Base-by-base conservation (phyloP, 495 filamentous ascomycete species). In the Aspergillus wentii region DNA sequence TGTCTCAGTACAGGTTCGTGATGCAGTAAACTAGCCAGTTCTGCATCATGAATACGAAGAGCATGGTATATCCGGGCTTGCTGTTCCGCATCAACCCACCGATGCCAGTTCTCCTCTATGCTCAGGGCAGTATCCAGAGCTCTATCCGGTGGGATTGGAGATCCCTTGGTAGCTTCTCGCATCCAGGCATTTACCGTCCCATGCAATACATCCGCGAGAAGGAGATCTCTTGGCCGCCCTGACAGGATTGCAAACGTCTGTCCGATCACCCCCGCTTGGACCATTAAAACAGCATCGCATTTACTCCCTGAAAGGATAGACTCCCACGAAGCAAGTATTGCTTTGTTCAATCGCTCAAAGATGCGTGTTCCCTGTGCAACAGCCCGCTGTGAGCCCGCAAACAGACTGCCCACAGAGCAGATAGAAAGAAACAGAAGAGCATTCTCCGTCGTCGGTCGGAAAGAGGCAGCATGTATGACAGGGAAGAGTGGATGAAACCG, bases 161-260 rank as follows among this genome's bases (percentile, higher is more conserved):
- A 41, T 52, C 13, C 30, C 37, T 49, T 49, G 29, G 22, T 49
- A 20, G 48, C 44, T 30, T 52, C 47, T 16, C 59, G 59, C 8
- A 57, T 52, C 59, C 57, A 65, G n/a, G 59, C 51, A 32, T 55
- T 53, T 7, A 57, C 57, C n/a, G 63, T 64, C 7, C 63, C 63
- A 31, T 65, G 61, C 13, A 68, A 54, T 1, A 54, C 53, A 40
- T 68, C 60, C 4, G 52, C 51, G 4, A 62, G 18, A 11, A 50
- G 40, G 7, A 62, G 44, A 35, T 49, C 37, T 29, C 44, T 60
- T 3, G 59, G 45, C 15, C 49, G 26, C 3, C 63, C 59, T 0
- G 63, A 57, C 17, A 68, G 52, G 11, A 65, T 54, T 13, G 52
- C 63, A 41, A 60, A 68, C 1, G 61, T 65, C 30, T 68, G 63